A percentile compares a stretch with the other conserved stretches of the same genome.
phyloP scores from a whole-genome alignment of 345 rosid genomes.

The Erysimum cheiranthoides region DNA sequence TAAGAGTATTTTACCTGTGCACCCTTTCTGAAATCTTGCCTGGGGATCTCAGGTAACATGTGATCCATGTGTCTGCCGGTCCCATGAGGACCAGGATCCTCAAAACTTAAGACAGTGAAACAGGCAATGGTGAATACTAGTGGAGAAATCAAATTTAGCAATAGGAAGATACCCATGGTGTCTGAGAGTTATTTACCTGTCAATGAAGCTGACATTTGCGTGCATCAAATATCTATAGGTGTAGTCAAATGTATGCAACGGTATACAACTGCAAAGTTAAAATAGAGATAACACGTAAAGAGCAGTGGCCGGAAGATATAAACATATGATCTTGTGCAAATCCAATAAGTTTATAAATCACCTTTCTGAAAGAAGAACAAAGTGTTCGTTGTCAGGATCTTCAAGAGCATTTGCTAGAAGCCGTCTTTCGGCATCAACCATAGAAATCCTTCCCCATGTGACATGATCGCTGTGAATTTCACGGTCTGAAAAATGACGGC shows the following conservation, averaged over 20 bases:
- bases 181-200: conserved; percentile 61
- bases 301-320: not conserved
- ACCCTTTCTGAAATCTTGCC: conserved; percentile 95
- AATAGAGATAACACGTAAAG: conserved; percentile 14
- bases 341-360: conserved; percentile 20
- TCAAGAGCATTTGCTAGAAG: conserved; percentile 83
- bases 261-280: conserved; percentile 78
- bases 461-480: conserved; percentile 84
- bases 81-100: conserved; percentile 98
- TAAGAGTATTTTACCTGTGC: conserved; percentile 73
- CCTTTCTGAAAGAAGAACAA: conserved; percentile 99
- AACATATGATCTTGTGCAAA: not conserved
- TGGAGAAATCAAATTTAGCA: conserved; percentile 8
- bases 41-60: conserved; percentile 92
- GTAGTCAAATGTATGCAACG: conserved; percentile 87
- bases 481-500: conserved; percentile 73
- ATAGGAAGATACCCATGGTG: not conserved
- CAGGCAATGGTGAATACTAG: conserved; percentile 4
- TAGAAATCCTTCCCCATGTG: conserved; percentile 95
- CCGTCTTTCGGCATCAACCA: conserved; percentile 98
- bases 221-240: conserved; percentile 83
- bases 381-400: conserved; percentile 94
- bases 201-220: conserved; percentile 86
- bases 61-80: conserved; percentile 96
- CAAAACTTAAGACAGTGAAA: conserved; percentile 64